A percentile compares a stretch with the other conserved stretches of the same genome.
These are phyloP conservation scores for Trametes cinnabarina DNA, from an alignment of 768 basidiomycete genomes.

Conservation along the genomic window DNA sequence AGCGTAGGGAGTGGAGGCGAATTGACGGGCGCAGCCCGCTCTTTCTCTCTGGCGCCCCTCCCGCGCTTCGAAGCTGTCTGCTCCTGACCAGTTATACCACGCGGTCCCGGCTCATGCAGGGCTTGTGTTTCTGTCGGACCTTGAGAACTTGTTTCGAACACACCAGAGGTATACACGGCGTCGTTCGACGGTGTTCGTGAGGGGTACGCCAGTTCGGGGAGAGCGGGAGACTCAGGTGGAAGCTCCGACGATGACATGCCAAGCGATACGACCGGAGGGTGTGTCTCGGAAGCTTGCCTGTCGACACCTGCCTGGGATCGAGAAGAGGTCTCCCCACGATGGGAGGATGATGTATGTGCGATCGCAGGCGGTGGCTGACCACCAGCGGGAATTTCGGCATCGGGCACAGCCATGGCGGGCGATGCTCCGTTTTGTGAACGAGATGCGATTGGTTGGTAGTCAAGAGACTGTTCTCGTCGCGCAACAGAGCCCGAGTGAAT, in stretches of 20 bases:
- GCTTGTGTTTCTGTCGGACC: not conserved
- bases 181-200: not conserved
- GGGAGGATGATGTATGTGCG: not conserved
- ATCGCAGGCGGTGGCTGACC: too few relatives aligned
- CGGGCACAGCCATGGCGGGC: too few relatives aligned
- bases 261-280: not conserved
- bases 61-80: not conserved
- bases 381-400: too few relatives aligned
- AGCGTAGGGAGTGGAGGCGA: not conserved
- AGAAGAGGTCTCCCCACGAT: not conserved
- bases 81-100: not conserved
- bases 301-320: not conserved
- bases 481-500: not conserved
- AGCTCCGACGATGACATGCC: not conserved
- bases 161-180: not conserved
- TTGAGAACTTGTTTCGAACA: not conserved
- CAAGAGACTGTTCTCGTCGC: slow-evolving; percentile 2
- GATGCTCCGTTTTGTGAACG: not conserved
- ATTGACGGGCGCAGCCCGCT: not conserved
- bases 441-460: not conserved
- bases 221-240: not conserved
- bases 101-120: too few relatives aligned
- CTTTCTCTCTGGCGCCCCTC: not conserved
- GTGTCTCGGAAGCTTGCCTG: not conserved
- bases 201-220: slow-evolving; percentile 6